These are phyloP conservation scores for Venturia carpophila DNA, from an alignment of 2,329 filamentous ascomycete genomes.

Conservation along the genomic window DNA sequence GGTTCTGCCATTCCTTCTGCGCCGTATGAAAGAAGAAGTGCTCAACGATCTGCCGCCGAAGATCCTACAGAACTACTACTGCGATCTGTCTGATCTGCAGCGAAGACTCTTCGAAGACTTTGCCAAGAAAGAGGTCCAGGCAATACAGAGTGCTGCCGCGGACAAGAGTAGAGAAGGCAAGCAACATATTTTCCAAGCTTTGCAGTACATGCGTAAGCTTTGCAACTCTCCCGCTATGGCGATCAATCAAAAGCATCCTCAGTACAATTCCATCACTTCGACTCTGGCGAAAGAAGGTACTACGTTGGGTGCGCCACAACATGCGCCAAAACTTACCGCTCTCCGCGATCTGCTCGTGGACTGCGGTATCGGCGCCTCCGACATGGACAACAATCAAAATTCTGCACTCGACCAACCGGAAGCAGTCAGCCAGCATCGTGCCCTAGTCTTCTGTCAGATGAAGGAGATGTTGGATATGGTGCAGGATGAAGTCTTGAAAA, in stretches of 20 bases:
- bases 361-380: constrained; percentile 77
- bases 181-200: constrained; percentile 96
- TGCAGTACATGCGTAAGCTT: constrained; percentile 99
- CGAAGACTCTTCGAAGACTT: constrained; percentile 96
- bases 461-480: constrained; percentile 99
- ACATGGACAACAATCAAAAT: not conserved
- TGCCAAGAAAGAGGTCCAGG: constrained; percentile 83
- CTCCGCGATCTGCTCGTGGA: constrained; percentile 92
- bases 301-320: constrained; percentile 71
- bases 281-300: constrained; percentile 72
- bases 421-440: constrained; percentile 92
- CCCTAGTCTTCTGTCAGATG: constrained; percentile 98
- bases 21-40: constrained; percentile 95
- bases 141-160: constrained; percentile 70
- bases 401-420: constrained; percentile 38
- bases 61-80: constrained; percentile 99
- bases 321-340: constrained; percentile 88
- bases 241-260: constrained; percentile 85
- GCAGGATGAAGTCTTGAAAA: constrained; percentile 83
- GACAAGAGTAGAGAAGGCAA: constrained; percentile 82
- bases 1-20: constrained; percentile 89
- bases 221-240: constrained; percentile 97
- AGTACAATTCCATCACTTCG: constrained; percentile 80
- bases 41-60: constrained; percentile 93
- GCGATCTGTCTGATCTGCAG: constrained; percentile 90